Evolutionary conservation across 305 asterid genomes (phyloP).

Genomic region (Caryopteris hybrid): DNA sequence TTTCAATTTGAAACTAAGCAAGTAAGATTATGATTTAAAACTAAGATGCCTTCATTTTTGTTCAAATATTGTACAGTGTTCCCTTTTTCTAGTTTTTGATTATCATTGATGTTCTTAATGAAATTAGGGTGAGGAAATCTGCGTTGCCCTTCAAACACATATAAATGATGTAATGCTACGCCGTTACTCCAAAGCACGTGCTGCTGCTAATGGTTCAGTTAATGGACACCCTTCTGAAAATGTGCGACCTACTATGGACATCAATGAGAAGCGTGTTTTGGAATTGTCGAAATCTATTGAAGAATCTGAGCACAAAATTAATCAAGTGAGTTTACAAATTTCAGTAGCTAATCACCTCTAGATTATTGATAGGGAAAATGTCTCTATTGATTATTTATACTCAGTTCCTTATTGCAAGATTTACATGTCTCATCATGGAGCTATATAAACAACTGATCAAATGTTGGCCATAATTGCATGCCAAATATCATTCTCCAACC

Average conservation of each 20-base stretch:
- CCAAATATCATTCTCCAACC: constrained; percentile 6
- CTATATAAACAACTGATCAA: neutral
- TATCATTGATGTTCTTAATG: constrained; percentile 16
- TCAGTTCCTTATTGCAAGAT: neutral
- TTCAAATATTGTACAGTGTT: constrained; percentile 5
- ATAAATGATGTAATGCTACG: constrained; percentile 97
- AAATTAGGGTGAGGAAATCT: constrained; percentile 94
- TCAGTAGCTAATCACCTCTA: neutral
- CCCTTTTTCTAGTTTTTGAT: neutral
- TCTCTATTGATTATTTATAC: neutral
- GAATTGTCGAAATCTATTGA: constrained; percentile 86
- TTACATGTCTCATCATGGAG: neutral
- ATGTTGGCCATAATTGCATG: neutral
- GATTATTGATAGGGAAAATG: neutral
- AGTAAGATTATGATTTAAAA: constrained; percentile 33
- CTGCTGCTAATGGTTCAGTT: constrained; percentile 64
- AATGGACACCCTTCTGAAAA: constrained; percentile 61
- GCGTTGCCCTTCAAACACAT: constrained; percentile 99
- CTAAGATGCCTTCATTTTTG: neutral
- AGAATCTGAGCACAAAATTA: constrained; percentile 67
- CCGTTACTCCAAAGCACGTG: constrained; percentile 91
- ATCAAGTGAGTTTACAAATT: constrained; percentile 54
- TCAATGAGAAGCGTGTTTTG: constrained; percentile 63
- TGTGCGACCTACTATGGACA: constrained; percentile 49
- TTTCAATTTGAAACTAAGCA: constrained; percentile 98